Conservation (phyloP, 2,329 filamentous ascomycete species). For the Thermoascus crustaceus region DNA sequence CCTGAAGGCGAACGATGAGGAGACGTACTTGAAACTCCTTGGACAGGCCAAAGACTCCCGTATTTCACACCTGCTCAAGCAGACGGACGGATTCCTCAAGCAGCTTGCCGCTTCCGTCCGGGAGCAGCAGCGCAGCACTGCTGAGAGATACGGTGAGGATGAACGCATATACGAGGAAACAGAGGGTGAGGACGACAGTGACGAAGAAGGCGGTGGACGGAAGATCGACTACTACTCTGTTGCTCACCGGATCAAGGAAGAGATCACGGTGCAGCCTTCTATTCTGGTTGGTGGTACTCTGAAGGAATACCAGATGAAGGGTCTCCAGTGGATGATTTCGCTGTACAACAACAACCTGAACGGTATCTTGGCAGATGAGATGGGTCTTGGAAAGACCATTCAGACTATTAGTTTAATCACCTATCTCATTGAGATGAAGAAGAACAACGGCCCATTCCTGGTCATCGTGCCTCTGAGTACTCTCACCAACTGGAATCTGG, state of each 20-base stretch:
- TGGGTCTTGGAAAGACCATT: slow-evolving; percentile 99
- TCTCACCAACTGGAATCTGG: slow-evolving; percentile 95
- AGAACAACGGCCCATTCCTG: slow-evolving; percentile 82
- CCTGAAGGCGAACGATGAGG: slow-evolving; percentile 97
- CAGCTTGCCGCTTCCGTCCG: slow-evolving; percentile 93
- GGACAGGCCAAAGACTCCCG: slow-evolving; percentile 98
- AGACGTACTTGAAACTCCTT: slow-evolving; percentile 94
- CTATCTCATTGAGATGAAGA: slow-evolving; percentile 92
- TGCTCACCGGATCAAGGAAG: slow-evolving; percentile 90
- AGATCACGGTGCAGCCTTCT: slow-evolving; percentile 70
- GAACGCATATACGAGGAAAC: slow-evolving; percentile 47
- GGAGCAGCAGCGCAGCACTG: slow-evolving; percentile 77
- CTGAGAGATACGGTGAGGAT: slow-evolving; percentile 67
- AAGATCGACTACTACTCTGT: slow-evolving; percentile 99
- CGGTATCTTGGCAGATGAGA: slow-evolving; percentile 96
- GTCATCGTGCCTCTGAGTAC: slow-evolving; percentile 97
- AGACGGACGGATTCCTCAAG: slow-evolving; percentile 95
- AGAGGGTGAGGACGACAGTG: slow-evolving; percentile 62
- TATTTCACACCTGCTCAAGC: slow-evolving; percentile 92
- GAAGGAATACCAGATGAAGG: slow-evolving; percentile 98
- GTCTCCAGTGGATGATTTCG: slow-evolving; percentile 99
- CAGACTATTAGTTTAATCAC: slow-evolving; percentile 97
- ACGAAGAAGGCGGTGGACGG: slow-evolving; percentile 55
- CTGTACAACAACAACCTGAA: slow-evolving; percentile 99
- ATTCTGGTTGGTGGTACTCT: slow-evolving; percentile 87